Base-by-base conservation (phyloP, 2,329 filamentous ascomycete species). In the Aspergillus persii region DNA sequence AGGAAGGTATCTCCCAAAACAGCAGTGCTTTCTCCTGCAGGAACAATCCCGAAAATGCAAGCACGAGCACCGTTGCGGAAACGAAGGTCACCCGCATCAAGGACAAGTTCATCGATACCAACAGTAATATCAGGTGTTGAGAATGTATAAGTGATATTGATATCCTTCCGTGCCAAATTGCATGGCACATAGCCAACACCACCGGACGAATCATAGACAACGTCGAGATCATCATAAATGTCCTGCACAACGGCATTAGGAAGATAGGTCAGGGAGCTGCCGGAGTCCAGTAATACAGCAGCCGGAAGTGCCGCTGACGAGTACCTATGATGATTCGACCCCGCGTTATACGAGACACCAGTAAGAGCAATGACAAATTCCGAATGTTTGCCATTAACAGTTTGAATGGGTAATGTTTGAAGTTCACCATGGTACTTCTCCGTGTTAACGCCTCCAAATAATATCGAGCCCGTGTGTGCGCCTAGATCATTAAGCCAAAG, bases 361-460 rank as follows among this genome's bases (percentile, higher is more conserved):
- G 88, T 91, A 59, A 93, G 74, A 18, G 88, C 89, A 70, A 94
- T 83, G 59, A 88, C 78, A 68, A 93, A 89, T 68, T 90, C 85
- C 55, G 79, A 77, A 68, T 81, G 88, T 23, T 74, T 68, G 46
- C 83, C 82, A 29, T 76, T 70, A 76, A 73, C 65, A 50, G 70
- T 76, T 67, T 90, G 83, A 55, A 94, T 79, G 2, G 90, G 90
- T 1, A 94, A 73, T 0, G 88, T 90, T 60, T 85, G 73, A 31
- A 94, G 80, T 3, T 80, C 71, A 23, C 88, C 89, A 2, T 76
- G 69, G 71, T 84, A 93, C 63, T 88, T 86, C 26, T 77, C 84
- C 2, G 81, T 84, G 73, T 93, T 88, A 58, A 93, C 83, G 31
- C 90, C 90, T 31, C 90, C 90, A 66, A 93, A 93, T 1, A 93